Evolutionary conservation across 2,329 filamentous ascomycete genomes (phyloP).

Genomic region (Pseudopithomyces maydicus): DNA sequence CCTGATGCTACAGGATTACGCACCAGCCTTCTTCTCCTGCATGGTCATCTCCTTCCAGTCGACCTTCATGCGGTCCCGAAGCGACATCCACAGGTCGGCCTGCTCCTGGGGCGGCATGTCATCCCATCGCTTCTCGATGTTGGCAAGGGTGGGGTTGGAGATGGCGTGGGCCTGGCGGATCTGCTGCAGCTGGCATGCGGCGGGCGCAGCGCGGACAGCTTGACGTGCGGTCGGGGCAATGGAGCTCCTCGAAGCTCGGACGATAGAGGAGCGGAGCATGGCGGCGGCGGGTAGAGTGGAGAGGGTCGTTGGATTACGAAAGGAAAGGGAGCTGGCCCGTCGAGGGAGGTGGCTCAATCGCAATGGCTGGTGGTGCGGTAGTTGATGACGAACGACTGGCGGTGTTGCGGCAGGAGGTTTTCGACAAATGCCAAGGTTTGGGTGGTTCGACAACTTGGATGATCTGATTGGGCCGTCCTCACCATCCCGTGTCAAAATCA

Average conservation of each 20-base stretch:
- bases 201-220: constrained; percentile 37
- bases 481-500: background rate
- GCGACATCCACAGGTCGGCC: constrained; percentile 97
- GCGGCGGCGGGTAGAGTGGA: constrained; percentile 39
- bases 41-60: constrained; percentile 95
- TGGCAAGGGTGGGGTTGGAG: constrained; percentile 94
- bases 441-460: background rate
- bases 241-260: constrained; percentile 44
- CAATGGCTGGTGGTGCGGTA: constrained; percentile 44
- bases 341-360: constrained; percentile 39
- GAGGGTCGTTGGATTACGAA: constrained; percentile 39
- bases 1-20: constrained; percentile 51
- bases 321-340: constrained; percentile 39
- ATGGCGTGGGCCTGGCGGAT: constrained; percentile 82
- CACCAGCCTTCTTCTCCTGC: constrained; percentile 99
- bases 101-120: constrained; percentile 97
- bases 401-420: background rate
- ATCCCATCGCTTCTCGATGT: constrained; percentile 99
- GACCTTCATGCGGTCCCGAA: constrained; percentile 98
- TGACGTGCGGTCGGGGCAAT: constrained; percentile 42
- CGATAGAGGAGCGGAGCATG: constrained; percentile 48
- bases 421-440: constrained; percentile 12
- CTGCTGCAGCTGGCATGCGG: constrained; percentile 54
- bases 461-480: background rate
- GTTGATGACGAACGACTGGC: constrained; percentile 20